phyloP scores from a whole-genome alignment of 768 basidiomycete genomes.

The Boletus eberwhitei region DNA sequence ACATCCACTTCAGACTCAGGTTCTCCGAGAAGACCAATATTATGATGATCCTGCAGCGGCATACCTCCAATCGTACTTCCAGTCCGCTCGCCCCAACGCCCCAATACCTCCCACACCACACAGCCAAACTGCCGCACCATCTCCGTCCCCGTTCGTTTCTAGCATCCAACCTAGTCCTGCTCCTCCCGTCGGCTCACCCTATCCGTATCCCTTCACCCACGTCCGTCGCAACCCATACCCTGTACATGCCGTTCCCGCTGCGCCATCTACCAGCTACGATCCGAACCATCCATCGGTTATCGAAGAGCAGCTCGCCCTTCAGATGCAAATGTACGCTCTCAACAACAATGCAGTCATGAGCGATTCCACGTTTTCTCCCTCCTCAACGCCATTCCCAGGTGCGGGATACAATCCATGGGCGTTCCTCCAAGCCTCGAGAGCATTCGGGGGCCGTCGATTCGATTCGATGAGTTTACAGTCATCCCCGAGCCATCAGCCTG shows the following conservation, averaged over 20 bases:
- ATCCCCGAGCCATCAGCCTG: conserved; percentile 33
- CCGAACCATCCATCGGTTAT: conserved; percentile 48
- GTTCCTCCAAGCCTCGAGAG: conserved; percentile 56
- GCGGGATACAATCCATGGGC: conserved; percentile 70
- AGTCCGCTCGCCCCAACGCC: conserved; percentile 63
- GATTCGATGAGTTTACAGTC: conserved; percentile 56
- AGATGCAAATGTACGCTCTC: conserved; percentile 77
- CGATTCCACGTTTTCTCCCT: conserved; percentile 76
- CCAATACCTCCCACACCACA: conserved; percentile 81
- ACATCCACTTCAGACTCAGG: conserved; percentile 37
- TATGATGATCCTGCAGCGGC: conserved; percentile 60
- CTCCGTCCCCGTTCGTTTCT: conserved; percentile 64
- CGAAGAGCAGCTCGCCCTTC: conserved; percentile 67
- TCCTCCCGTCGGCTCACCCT: conserved; percentile 67
- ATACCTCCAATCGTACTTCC: conserved; percentile 58
- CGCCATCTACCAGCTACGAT: conserved; percentile 37
- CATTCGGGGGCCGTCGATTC: conserved; percentile 43
- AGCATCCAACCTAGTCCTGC: conserved; percentile 53
- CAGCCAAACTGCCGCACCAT: conserved; percentile 68
- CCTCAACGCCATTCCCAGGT: conserved; percentile 68
- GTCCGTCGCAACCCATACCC: conserved; percentile 53
- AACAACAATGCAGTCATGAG: conserved; percentile 60
- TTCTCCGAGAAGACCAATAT: conserved; percentile 56
- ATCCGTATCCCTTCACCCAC: conserved; percentile 74
- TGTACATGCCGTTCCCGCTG: conserved; percentile 40